phyloP scores from a whole-genome alignment of 2,329 filamentous ascomycete genomes.

The Aspergillus fumigatus region DNA sequence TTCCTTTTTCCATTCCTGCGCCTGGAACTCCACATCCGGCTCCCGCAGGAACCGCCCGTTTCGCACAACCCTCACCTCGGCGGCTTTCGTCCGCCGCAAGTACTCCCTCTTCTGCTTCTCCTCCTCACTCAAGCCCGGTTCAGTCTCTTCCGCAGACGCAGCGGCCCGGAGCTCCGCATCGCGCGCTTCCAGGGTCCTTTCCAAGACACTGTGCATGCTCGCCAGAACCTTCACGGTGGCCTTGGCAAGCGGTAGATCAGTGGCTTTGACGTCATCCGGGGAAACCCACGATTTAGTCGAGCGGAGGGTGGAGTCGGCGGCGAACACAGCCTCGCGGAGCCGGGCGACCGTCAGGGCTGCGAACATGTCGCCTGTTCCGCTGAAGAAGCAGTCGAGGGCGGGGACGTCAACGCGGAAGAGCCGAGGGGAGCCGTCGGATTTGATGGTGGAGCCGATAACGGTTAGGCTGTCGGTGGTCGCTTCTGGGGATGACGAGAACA shows the following conservation, averaged over 20 bases:
- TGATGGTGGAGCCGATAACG: constrained; percentile 71
- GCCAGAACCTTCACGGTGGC: constrained; percentile 83
- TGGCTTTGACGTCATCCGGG: constrained; percentile 62
- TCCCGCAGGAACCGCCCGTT: constrained; percentile 64
- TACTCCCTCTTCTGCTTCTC: constrained; percentile 56
- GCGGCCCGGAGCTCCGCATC: constrained; percentile 55
- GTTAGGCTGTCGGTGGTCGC: constrained; percentile 51
- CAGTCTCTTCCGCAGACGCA: constrained; percentile 16
- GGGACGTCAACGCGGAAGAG: constrained; percentile 86
- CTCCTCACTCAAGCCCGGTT: constrained; percentile 35
- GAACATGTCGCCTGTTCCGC: constrained; percentile 97
- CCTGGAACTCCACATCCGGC: constrained; percentile 62
- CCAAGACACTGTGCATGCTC: constrained; percentile 84
- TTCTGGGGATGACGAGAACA: constrained; percentile 31
- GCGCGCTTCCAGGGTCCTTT: constrained; percentile 62
- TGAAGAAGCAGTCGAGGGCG: constrained; percentile 87
- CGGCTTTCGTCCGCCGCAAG: constrained; percentile 72
- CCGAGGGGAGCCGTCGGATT: constrained; percentile 62
- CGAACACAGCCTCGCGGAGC: constrained; percentile 73
- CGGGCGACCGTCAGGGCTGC: constrained; percentile 84
- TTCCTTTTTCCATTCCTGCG: constrained; percentile 39
- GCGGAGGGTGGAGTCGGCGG: constrained; percentile 45
- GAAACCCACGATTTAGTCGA: constrained; percentile 67
- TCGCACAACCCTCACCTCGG: constrained; percentile 78
- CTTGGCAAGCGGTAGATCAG: constrained; percentile 73